Evolutionary conservation across 2,329 filamentous ascomycete genomes (phyloP).

Genomic region (Arthrocladium fulminans): DNA sequence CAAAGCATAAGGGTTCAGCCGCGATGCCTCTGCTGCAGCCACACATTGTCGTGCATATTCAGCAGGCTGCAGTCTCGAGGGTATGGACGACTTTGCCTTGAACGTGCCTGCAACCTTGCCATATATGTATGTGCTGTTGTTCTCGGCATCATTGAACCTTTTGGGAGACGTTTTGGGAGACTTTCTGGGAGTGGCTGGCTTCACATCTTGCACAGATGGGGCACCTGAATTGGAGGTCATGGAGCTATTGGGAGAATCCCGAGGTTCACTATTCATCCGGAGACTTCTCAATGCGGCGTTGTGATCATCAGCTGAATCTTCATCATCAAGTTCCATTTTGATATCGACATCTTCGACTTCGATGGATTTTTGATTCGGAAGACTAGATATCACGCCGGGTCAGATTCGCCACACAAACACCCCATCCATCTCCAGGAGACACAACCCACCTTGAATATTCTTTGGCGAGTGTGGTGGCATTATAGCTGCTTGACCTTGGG

Average conservation of each 20-base stretch:
- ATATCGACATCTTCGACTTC: slow-evolving; percentile 9
- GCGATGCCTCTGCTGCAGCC: slow-evolving; percentile 76
- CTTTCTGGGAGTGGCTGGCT: slow-evolving; percentile 18
- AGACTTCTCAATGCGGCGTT: slow-evolving; percentile 19
- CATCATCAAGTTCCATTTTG: slow-evolving; percentile 27
- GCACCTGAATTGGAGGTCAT: slow-evolving; percentile 25
- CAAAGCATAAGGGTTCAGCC: slow-evolving; percentile 80
- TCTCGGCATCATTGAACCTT: slow-evolving; percentile 13
- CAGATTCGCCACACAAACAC: slow-evolving; percentile 3
- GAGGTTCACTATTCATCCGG: slow-evolving; percentile 22
- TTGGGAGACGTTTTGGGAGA: slow-evolving; percentile 13
- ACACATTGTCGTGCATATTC: slow-evolving; percentile 91
- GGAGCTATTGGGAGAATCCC: slow-evolving; percentile 27
- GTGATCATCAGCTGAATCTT: slow-evolving; percentile 27
- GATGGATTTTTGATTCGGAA: slow-evolving; percentile 6
- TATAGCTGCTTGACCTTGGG: background rate
- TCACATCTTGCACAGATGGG: slow-evolving; percentile 21
- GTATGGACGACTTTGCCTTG: slow-evolving; percentile 74
- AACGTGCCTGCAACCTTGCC: slow-evolving; percentile 41
- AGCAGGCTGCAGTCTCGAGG: slow-evolving; percentile 58
- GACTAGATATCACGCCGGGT: slow-evolving; percentile 4
- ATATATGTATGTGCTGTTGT: slow-evolving; percentile 21
- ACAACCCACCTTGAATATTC: background rate
- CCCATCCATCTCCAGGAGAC: background rate
- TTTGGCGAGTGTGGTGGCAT: background rate